Percentiles rank a stretch among this genome's conserved stretches.
phyloP scores from a whole-genome alignment of 305 asterid species.

The Solanum hybrid region DNA sequence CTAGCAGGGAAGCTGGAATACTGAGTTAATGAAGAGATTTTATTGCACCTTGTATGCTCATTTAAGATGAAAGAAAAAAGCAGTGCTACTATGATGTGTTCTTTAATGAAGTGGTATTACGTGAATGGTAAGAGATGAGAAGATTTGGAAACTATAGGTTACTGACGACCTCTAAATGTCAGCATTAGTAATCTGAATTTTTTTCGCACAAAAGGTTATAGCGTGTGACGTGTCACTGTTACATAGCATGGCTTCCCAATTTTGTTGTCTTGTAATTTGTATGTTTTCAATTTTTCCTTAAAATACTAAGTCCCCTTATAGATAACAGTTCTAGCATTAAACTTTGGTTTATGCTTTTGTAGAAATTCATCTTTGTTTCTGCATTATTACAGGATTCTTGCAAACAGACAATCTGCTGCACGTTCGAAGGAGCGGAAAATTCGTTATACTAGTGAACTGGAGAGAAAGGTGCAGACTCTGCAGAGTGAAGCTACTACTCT shows the following conservation, averaged over 20 bases:
- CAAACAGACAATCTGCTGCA: constrained; percentile 95
- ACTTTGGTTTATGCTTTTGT: not conserved
- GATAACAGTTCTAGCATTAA: not conserved
- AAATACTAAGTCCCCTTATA: not conserved
- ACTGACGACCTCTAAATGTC: too few species aligned
- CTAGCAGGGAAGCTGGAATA: not conserved
- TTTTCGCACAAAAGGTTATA: not conserved
- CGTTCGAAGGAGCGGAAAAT: constrained; percentile 89
- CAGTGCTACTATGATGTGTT: not conserved
- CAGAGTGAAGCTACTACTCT: constrained; percentile 87
- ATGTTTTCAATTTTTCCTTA: not conserved
- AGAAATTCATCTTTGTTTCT: not conserved
- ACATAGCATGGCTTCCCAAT: not conserved
- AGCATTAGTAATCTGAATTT: not conserved
- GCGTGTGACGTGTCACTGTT: not conserved
- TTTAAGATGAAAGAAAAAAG: not conserved
- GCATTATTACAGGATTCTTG: constrained; percentile 58
- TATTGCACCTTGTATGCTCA: not conserved
- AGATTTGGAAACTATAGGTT: not conserved
- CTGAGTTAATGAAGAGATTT: not conserved
- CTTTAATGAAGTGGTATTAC: not conserved
- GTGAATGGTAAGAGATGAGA: not conserved
- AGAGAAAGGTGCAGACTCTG: constrained; percentile 90
- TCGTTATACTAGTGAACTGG: constrained; percentile 76
- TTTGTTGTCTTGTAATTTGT: not conserved